Evolutionary conservation across 2,329 filamentous ascomycete species (phyloP), one percentile per base, ranked within the genome.

Genomic region (Madurella fahalii): DNA sequence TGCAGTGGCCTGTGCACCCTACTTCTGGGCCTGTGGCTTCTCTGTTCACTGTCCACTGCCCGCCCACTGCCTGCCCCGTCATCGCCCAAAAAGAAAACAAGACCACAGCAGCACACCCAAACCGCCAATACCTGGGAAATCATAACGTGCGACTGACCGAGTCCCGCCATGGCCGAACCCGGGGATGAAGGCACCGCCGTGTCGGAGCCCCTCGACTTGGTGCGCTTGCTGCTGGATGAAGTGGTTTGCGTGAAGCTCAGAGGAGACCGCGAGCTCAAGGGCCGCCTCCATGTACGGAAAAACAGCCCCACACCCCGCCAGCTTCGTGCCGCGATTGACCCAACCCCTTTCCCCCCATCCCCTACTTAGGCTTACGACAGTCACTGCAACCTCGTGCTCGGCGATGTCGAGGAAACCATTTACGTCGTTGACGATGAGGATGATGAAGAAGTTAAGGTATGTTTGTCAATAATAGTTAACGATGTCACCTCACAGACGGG

Each of bases 341-440:
- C n/a, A 40, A 32, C 17, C 37, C 40, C 40, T 13, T 46, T 34
- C 34, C 32, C 41, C 12, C 37, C n/a, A n/a, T n/a, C 12, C 30
- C 11, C 47, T 18, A 41, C 50, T 12, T 34, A 99, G 94, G 94
- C 94, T 53, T 99, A 99, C 71, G 94, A 99, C 70, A 96, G 90
- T 67, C 94, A 99, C 72, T 99, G 95, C 81, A 99, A 99, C 68
- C 75, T 99, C 43, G 90, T 99, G 5, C 80, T 99, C 5, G 93
- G 94, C 52, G 94, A 99, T 62, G 94, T 97, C 4, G 91, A 96
- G 69, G 94, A 99, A 78, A 97, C 93, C 7, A 91, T 99, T 63
- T 99, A 96, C 69, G 80, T 93, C 34, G 86, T 95, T 4, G 92
- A 96, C 56, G 92, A 87, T 15, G 87, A 90, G 18, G 85, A 88